Base-by-base conservation (phyloP, 1,139 yeast species). In the Suzukiozyma palmioleophila region DNA sequence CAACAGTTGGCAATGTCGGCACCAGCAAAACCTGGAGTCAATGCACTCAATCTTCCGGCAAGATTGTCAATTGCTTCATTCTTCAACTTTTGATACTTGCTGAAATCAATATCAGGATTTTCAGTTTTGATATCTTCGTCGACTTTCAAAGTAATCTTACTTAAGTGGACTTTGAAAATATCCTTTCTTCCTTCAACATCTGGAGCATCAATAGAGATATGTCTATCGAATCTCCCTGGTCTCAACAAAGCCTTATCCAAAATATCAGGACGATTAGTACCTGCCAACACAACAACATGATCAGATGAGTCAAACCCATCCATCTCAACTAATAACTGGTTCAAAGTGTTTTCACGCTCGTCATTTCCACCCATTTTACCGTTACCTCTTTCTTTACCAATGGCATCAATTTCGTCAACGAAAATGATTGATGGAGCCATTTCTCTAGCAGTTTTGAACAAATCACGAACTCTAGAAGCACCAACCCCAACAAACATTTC, bases 401-500 rank as follows among this genome's bases (percentile, higher is more conserved):
- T 84, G 30, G 94, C 94, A 67, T 84, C 94, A 50, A 84, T 84
- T 64, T 84, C 94, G 67, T 84, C 94, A 34, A 84, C 84, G 52
- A 84, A 84, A 27, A 84, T 75, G 49, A 84, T 84, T 7, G 89
- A 76, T 13, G 94, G 94, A 0, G 92, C 89, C 71, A 80, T 81
- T 50, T 83, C 84, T 48, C 92, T 68, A 2, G 94, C 94, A 15
- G 85, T 79, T 51, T 82, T 80, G 66, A 84, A 84, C 48, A 84
- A 69, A 55, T 84, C 94, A 61, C 94, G 82, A 32, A 84, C 92
- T 61, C 92, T 71, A 8, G 85, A 79, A 7, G 90, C 90, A 63
- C 90, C 90, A 26, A 83, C 87, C 66, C 90, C 90, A 15, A 83
- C 90, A 67, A 81, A 83, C 89, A 83, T 83, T 56, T 83, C 89